Base-by-base conservation (phyloP, 768 basidiomycete genomes). In the Termitomyces sp. region DNA sequence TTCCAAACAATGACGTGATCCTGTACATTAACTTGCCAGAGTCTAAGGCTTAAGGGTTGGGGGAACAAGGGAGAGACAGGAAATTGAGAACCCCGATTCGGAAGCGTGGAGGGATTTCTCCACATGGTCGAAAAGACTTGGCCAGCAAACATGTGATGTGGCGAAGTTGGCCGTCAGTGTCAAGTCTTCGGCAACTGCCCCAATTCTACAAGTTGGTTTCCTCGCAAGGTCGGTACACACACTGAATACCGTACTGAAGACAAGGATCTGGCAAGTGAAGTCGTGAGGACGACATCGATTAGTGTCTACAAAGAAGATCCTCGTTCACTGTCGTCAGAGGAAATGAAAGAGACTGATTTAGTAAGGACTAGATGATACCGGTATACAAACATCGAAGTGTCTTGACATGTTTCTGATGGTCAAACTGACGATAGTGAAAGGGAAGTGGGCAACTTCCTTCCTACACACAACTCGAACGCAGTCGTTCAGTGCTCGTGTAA, bases 101-200 rank as follows among this genome's bases (percentile, higher is more conserved):
- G 56, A 57, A 21, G 43, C 33, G 28, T 43, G 56, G 26, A 50
- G 31, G 50, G 3, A n/a, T 37, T 9, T 40, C 38, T 19, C 40
- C 50, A 50, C 51, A 57, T 26, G 23, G 40, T 43, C 23, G 10
- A n/a, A 43, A 53, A 47, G 38, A 35, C 51, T 45, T 57, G 56
- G 51, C 28, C 45, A 31, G 37, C 30, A 55, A 42, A 21, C 56
- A 53, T 57, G 43, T 57, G 56, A 44, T 57, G 51, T 53, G 56
- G 56, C 56, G 45, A 38, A 50, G 31, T 44, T 50, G 40, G n/a
- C 46, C 40, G 54, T 55, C 40, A 42, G 17, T 52, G 50, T 31
- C 46, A 48, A n/a, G 38, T 40, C 19, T 46, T 55, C 30, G 54
- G 17, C 48, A 28, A 15, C 5, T 31, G 15, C n/a, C 14, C 31